These are phyloP conservation scores for Aschersonia sp. DNA, from an alignment of 2,329 filamentous ascomycete genomes.

Conservation along the genomic window DNA sequence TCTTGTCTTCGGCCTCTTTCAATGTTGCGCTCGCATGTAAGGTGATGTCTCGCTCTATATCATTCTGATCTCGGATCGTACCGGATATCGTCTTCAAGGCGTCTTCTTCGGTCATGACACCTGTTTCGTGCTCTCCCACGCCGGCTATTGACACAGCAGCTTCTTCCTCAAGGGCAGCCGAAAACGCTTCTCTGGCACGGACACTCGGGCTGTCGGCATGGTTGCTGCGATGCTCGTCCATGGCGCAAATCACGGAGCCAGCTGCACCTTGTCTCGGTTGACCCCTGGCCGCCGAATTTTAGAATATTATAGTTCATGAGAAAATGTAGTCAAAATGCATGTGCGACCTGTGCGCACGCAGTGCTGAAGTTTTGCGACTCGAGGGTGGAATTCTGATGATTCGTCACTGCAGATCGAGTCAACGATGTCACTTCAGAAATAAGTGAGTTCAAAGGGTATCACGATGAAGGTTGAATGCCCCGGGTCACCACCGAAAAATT, in stretches of 20 bases:
- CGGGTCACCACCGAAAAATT: background rate
- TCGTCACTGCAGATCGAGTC: too few relatives aligned
- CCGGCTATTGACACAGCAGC: background rate
- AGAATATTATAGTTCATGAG: background rate
- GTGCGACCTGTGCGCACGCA: too few relatives aligned
- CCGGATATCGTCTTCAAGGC: conserved; percentile 49
- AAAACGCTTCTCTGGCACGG: background rate
- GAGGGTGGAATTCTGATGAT: too few relatives aligned
- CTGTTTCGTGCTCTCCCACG: conserved; percentile 8
- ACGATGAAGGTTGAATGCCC: too few relatives aligned
- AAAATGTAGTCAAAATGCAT: too few relatives aligned
- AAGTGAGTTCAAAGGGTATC: too few relatives aligned
- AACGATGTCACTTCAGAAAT: too few relatives aligned
- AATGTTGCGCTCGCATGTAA: conserved; percentile 44
- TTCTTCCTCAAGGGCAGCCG: background rate
- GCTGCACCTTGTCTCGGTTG: too few relatives aligned
- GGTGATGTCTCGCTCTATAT: conserved; percentile 77
- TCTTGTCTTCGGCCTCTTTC: conserved; percentile 47
- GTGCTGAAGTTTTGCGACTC: too few relatives aligned
- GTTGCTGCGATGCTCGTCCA: background rate
- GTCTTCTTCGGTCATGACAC: conserved; percentile 39
- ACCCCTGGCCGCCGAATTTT: background rate
- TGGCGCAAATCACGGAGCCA: background rate
- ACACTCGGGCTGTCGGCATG: background rate
- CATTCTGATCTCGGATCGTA: conserved; percentile 71